Percentiles rank a stretch among this genome's conserved stretches.
Evolutionary conservation across 306 rosid species (phyloP).

Genomic region (Begonia fuchsioides): DNA sequence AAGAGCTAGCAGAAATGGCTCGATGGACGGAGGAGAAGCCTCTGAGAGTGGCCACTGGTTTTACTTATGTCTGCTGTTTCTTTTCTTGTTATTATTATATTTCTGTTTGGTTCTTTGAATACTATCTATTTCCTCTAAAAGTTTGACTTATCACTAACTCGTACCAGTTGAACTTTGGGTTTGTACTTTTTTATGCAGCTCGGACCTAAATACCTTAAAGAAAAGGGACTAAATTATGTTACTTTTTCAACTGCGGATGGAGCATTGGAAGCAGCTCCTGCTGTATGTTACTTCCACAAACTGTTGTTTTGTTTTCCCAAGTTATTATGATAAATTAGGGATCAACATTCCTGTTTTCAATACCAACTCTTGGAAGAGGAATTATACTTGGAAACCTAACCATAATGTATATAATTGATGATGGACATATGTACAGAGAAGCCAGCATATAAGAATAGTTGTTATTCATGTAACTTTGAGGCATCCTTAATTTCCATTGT

Average conservation of each 20-base stretch:
- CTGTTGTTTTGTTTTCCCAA: background rate
- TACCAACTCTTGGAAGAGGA: no score
- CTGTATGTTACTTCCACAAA: conserved; percentile 33
- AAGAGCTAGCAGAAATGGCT: conserved; percentile 72
- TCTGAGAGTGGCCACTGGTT: conserved; percentile 91
- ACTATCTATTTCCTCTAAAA: conserved; percentile 2
- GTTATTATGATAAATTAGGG: background rate
- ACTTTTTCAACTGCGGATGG: conserved; percentile 89
- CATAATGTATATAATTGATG: no score
- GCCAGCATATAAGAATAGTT: no score
- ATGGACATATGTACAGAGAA: no score
- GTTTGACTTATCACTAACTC: background rate
- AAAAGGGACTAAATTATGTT: conserved; percentile 66
- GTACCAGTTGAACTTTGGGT: conserved; percentile 3
- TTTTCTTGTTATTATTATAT: conserved; percentile 2
- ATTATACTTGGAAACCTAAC: no score
- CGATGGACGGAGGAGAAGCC: conserved; percentile 74
- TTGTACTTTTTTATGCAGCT: conserved; percentile 29
- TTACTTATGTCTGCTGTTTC: conserved; percentile 48
- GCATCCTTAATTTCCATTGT: no score
- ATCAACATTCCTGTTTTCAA: no score
- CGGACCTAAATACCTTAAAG: conserved; percentile 82
- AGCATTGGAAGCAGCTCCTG: conserved; percentile 97
- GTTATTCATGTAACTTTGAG: no score
- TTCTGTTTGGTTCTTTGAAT: background rate